These are phyloP conservation scores for Colletotrichum noveboracense DNA, from an alignment of 2,329 filamentous ascomycete species.

Conservation along the genomic window DNA sequence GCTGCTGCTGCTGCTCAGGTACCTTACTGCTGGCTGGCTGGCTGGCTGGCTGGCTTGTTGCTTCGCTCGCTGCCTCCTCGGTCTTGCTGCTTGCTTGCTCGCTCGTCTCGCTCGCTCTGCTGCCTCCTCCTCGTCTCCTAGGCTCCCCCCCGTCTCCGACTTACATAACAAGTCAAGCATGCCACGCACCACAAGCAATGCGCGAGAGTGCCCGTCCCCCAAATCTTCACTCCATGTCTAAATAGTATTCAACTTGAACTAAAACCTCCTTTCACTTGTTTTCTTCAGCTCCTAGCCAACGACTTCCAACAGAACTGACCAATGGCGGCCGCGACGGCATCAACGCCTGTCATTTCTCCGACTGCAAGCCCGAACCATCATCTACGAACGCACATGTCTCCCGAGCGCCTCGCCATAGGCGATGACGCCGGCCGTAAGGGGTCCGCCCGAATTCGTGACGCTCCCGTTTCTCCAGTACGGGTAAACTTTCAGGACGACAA, in stretches of 20 bases:
- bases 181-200: conserved; percentile 20
- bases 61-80: not conserved
- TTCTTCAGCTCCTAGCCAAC: not conserved
- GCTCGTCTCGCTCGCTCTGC: not conserved
- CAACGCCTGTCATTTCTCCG: conserved; percentile 32
- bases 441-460: conserved; percentile 53
- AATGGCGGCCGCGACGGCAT: conserved; percentile 22
- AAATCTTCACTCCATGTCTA: conserved; percentile 21
- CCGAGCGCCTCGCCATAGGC: conserved; percentile 31
- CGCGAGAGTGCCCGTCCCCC: conserved; percentile 12
- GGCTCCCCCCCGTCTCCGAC: conserved; percentile 16
- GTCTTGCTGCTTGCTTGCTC: not conserved
- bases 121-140: conserved; percentile 16
- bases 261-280: not conserved
- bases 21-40: not conserved
- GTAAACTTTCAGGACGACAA: conserved; percentile 59
- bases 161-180: conserved; percentile 24
- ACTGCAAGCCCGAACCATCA: conserved; percentile 28
- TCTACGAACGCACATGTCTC: conserved; percentile 35
- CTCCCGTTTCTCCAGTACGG: conserved; percentile 61
- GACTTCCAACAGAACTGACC: not conserved
- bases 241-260: not conserved
- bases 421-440: conserved; percentile 39
- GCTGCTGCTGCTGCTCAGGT: not conserved
- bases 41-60: not conserved